These are phyloP conservation scores for Lizonia empirigonia DNA, from an alignment of 2,329 filamentous ascomycete species.

Conservation along the genomic window DNA sequence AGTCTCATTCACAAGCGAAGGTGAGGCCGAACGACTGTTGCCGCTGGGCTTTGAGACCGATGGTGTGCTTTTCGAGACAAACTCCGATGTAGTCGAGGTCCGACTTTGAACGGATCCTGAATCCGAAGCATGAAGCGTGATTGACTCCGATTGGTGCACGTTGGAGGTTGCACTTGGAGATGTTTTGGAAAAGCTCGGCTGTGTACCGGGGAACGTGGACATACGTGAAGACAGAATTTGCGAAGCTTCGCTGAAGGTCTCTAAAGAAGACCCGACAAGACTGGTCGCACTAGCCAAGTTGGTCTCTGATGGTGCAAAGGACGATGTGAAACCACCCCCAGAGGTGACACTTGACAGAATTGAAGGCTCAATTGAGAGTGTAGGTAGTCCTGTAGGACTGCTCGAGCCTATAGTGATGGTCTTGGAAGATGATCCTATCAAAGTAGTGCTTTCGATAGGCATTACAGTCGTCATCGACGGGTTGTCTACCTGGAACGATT, in stretches of 20 bases:
- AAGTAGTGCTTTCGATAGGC: neutral
- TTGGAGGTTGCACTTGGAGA: neutral
- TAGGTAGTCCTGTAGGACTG: neutral
- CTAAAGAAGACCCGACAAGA: neutral
- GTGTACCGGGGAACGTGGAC: neutral
- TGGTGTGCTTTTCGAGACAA: neutral
- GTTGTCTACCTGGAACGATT: neutral
- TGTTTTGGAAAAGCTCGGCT: neutral
- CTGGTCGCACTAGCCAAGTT: neutral
- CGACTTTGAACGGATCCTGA: neutral
- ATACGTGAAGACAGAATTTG: neutral
- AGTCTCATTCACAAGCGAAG: neutral
- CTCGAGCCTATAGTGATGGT: neutral
- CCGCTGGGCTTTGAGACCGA: neutral
- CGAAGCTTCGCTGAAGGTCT: neutral
- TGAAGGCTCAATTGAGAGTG: neutral
- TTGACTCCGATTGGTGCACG: neutral
- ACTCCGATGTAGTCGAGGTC: neutral
- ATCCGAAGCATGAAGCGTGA: neutral
- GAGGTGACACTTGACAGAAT: neutral
- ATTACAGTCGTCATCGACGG: neutral
- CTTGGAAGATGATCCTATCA: neutral
- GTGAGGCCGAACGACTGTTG: neutral
- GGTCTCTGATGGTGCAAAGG: constrained; percentile 5
- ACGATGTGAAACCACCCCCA: neutral